Conservation (phyloP, 2,329 filamentous ascomycete genomes). For the Ophiostoma triangulosporum region DNA sequence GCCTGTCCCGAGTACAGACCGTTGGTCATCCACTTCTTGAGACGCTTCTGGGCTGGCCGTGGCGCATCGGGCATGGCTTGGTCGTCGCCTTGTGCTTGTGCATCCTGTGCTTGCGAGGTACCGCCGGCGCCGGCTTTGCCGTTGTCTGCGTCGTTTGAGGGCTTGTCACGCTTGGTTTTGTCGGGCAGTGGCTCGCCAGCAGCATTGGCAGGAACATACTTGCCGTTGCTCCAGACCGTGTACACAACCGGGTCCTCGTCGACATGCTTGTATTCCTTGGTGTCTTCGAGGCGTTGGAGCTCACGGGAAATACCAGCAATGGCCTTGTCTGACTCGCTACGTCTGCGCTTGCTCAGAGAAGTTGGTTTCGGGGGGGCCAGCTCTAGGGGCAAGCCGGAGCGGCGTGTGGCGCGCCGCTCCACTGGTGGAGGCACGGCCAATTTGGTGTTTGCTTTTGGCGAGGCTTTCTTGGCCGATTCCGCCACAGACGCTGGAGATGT, state of each 20-base stretch:
- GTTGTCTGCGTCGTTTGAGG: constrained; percentile 16
- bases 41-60: constrained; percentile 25
- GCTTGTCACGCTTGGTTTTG: constrained; percentile 15
- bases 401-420: constrained; percentile 30
- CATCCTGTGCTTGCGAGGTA: neutral
- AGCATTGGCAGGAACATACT: constrained; percentile 33
- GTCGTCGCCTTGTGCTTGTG: constrained; percentile 9
- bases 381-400: constrained; percentile 29
- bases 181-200: constrained; percentile 23
- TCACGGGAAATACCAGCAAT: constrained; percentile 29
- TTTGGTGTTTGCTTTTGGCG: neutral
- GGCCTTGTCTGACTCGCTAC: constrained; percentile 27
- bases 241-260: constrained; percentile 43
- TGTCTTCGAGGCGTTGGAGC: constrained; percentile 44
- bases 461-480: neutral
- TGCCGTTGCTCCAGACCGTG: constrained; percentile 53
- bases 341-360: constrained; percentile 38
- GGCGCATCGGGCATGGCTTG: constrained; percentile 19
- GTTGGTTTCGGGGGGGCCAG: constrained; percentile 29
- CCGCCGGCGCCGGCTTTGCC: constrained; percentile 8
- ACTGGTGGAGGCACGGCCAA: neutral
- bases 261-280: constrained; percentile 47
- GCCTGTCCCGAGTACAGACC: constrained; percentile 82
- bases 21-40: constrained; percentile 67
- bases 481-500: neutral